Base-by-base conservation (phyloP, 176 grass and related monocot species). In the Triticum monococcum region DNA sequence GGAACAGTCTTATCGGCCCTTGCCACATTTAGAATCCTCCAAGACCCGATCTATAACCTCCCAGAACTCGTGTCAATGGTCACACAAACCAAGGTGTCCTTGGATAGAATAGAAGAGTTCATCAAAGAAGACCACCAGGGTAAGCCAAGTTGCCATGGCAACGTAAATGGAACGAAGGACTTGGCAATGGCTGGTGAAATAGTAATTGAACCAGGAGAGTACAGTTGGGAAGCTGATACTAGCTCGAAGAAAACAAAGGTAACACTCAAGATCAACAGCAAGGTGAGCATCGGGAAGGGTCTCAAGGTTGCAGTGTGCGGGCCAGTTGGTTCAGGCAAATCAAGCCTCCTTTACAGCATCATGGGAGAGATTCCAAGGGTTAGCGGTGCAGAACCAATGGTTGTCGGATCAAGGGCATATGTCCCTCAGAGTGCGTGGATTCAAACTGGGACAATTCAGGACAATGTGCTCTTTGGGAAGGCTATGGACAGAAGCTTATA, bases 401-500 rank as follows among this genome's bases (percentile, higher is more conserved):
- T 93, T 77, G 32, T 76, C 0, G 91, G 95, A 3, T 95, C 89
- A 17, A 89, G 38, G 69, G 95, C 95, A 23, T 95, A 93, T 82
- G 95, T 92, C 12, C 83, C 95, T 0, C 95, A 97, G 65, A 89
- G 75, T 7, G 87, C 95, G 10, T 95, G 95, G 95, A 91, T 95
- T 79, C 95, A 95, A 70, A 97, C 92, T 0, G 95, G 95, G 18
- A 93, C 89, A 23, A 20, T 97, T 76, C 89, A 88, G 52, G 91
- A 93, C 31, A 97, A 95, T 88, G 87, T 97, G n/a, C 82, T 97
- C 18, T 97, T 97, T 73, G 95, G 95, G 40, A 97, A 91, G 79
- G 77, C 41, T 68, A 93, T 95, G 91, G 82, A 95, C 41, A 84
- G 84, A 71, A n/a, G 78, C 26, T 81, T 89, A 7, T 97, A 97